A percentile compares a stretch with the other conserved stretches of the same genome.
Conservation (phyloP, 257 asterid genomes). For the Jacaranda mimosifolia region DNA sequence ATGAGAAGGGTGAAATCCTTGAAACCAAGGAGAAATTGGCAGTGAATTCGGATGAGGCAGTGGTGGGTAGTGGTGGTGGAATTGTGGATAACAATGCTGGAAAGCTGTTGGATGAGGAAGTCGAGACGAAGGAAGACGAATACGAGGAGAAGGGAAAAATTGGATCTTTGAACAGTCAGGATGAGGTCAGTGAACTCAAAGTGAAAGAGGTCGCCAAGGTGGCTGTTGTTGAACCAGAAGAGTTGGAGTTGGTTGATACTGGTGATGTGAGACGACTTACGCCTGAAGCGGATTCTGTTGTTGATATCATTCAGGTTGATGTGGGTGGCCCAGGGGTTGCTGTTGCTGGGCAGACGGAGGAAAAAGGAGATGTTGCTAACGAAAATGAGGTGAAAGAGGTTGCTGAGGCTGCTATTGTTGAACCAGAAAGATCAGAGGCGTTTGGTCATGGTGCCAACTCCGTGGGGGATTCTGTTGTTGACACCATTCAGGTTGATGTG, state of each 20-base stretch:
- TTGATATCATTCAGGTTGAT: constrained; percentile 43
- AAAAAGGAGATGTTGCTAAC: constrained; percentile 26
- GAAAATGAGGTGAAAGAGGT: constrained; percentile 25
- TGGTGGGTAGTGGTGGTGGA: constrained; percentile 25
- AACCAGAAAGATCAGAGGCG: constrained; percentile 33
- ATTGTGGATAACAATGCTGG: constrained; percentile 30
- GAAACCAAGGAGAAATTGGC: constrained; percentile 34
- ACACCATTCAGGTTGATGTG: constrained; percentile 51
- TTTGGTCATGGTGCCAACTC: constrained; percentile 32
- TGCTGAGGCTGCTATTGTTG: constrained; percentile 26
- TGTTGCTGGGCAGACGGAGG: constrained; percentile 41
- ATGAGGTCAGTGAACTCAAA: constrained; percentile 16
- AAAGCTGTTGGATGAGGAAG: constrained; percentile 27
- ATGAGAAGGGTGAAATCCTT: constrained; percentile 11
- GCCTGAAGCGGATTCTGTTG: constrained; percentile 48
- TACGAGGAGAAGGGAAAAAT: constrained; percentile 2
- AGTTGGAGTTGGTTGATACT: constrained; percentile 29
- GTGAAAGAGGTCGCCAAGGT: constrained; percentile 25
- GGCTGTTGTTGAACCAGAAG: constrained; percentile 11
- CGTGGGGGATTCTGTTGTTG: constrained; percentile 53
- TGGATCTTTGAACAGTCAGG: constrained; percentile 21
- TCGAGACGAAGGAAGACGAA: constrained; percentile 19
- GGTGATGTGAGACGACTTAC: constrained; percentile 37
- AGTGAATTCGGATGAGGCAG: constrained; percentile 34
- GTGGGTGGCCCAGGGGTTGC: constrained; percentile 40